Percentiles rank a stretch among this genome's conserved stretches.
These are phyloP conservation scores for Eutrema heterophyllum DNA, from an alignment of 345 rosid genomes.

Conservation along the genomic window DNA sequence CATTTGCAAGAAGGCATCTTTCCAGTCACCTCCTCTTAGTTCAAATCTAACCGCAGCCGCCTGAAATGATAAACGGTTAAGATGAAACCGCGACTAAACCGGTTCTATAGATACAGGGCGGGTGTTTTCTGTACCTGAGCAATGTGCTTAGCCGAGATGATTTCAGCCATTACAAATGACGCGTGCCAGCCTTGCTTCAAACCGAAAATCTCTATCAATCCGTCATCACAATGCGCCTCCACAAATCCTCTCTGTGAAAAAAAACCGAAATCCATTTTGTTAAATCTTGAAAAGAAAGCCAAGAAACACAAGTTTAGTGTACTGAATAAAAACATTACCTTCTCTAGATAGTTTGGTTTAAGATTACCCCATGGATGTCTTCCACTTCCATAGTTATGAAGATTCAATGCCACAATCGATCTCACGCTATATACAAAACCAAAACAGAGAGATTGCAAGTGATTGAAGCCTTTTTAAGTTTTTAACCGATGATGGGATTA, in stretches of 20 bases:
- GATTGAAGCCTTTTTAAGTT: not conserved
- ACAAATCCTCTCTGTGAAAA: constrained; percentile 79
- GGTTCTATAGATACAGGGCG: not conserved
- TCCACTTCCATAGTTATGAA: constrained; percentile 91
- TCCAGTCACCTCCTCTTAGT: constrained; percentile 89
- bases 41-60: constrained; percentile 89
- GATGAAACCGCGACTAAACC: not conserved
- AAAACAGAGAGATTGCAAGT: not conserved
- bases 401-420: constrained; percentile 85
- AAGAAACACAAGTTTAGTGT: not conserved
- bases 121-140: constrained; percentile 60
- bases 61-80: constrained; percentile 28
- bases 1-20: constrained; percentile 83
- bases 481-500: not conserved
- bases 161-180: constrained; percentile 93
- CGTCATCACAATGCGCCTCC: constrained; percentile 90
- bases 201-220: constrained; percentile 89
- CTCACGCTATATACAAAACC: constrained; percentile 60
- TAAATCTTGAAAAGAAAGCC: not conserved
- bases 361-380: constrained; percentile 94
- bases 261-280: not conserved
- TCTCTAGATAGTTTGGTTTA: constrained; percentile 74
- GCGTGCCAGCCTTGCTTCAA: constrained; percentile 99
- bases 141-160: constrained; percentile 93
- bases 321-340: constrained; percentile 43